These are phyloP conservation scores for Barnettozyma wickerhamii DNA, from an alignment of 805 yeast species.

Conservation along the genomic window DNA sequence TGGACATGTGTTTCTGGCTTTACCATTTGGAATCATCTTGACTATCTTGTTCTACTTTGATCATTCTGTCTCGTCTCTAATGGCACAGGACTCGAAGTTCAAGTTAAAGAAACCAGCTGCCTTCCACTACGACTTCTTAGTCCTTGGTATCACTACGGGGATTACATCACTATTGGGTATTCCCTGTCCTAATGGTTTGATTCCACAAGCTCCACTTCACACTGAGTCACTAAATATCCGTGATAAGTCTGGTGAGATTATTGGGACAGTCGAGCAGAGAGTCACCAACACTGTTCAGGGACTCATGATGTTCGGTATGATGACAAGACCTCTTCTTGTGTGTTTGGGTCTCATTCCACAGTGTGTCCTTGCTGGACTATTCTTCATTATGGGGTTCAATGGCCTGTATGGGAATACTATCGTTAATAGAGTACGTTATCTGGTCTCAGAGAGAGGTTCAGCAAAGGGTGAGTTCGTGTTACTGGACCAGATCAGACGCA, in stretches of 20 bases:
- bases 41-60: constrained; percentile 89
- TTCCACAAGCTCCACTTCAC: constrained; percentile 96
- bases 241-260: constrained; percentile 21
- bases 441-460: constrained; percentile 38
- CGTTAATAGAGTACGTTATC: constrained; percentile 53
- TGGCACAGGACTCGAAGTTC: constrained; percentile 82
- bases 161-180: constrained; percentile 82
- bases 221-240: constrained; percentile 68
- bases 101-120: constrained; percentile 83
- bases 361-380: constrained; percentile 87
- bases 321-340: constrained; percentile 81
- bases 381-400: constrained; percentile 87
- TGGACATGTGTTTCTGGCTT: constrained; percentile 77
- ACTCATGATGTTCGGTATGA: constrained; percentile 72
- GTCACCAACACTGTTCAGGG: constrained; percentile 86
- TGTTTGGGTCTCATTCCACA: constrained; percentile 87
- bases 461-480: constrained; percentile 13
- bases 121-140: constrained; percentile 88
- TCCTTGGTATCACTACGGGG: constrained; percentile 84
- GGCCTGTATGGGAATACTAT: constrained; percentile 70
- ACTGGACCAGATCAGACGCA: constrained; percentile 28
- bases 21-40: constrained; percentile 86
- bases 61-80: constrained; percentile 89
- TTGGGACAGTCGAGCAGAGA: constrained; percentile 79
- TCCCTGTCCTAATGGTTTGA: constrained; percentile 95